A percentile compares a stretch with the other conserved stretches of the same genome.
Evolutionary conservation across 306 rosid genomes (phyloP).

Genomic region (Crotalaria pallida): DNA sequence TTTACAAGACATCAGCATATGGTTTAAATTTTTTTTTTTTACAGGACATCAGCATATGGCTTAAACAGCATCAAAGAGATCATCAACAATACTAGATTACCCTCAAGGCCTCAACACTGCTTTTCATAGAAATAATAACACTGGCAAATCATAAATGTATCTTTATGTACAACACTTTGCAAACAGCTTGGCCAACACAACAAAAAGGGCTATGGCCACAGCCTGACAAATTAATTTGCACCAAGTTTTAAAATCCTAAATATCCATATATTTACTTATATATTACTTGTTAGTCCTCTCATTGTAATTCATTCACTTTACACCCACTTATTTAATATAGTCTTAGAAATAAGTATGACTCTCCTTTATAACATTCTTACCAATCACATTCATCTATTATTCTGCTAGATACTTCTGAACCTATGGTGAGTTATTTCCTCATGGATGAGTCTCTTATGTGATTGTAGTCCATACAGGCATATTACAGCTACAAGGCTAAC

Average conservation of each 20-base stretch:
- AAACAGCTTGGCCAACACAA: not conserved
- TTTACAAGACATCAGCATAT: too few species aligned
- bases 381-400: not conserved
- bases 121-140: not conserved
- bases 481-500: not conserved
- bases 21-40: too few species aligned
- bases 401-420: not conserved
- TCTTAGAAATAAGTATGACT: not conserved
- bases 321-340: not conserved
- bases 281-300: not conserved
- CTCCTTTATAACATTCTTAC: not conserved
- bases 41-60: too few species aligned
- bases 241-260: not conserved
- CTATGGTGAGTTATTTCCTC: not conserved
- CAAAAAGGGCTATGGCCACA: not conserved
- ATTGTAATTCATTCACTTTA: not conserved
- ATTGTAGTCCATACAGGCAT: not conserved
- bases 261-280: not conserved
- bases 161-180: not conserved
- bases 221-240: not conserved
- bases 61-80: not conserved
- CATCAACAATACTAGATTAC: not conserved
- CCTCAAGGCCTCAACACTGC: not conserved
- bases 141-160: not conserved
- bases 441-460: not conserved